A percentile compares a stretch with the other conserved stretches of the same genome.
phyloP scores from a whole-genome alignment of 805 yeast genomes.

The Starmerella potacharoeniae region DNA sequence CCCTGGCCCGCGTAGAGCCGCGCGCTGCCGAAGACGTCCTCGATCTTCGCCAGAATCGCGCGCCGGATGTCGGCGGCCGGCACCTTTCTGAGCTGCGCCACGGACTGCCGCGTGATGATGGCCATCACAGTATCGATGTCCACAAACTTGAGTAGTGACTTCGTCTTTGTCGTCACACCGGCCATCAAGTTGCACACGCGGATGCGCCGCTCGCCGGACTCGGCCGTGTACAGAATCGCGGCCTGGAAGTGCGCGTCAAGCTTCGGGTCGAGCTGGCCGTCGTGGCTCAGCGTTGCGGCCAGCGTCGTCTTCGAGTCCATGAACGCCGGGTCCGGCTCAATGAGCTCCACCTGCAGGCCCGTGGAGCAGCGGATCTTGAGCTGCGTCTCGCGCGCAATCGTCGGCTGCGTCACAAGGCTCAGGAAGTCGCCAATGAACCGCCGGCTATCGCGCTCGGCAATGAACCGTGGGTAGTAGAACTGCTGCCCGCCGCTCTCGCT shows the following conservation, averaged over 20 bases:
- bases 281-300: constrained; percentile 63
- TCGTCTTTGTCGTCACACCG: constrained; percentile 63
- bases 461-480: constrained; percentile 55
- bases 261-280: constrained; percentile 54
- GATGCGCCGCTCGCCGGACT: constrained; percentile 64
- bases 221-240: constrained; percentile 63
- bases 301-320: constrained; percentile 52
- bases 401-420: constrained; percentile 5
- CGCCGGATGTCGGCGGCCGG: constrained; percentile 31
- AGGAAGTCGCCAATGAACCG: constrained; percentile 44
- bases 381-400: constrained; percentile 71
- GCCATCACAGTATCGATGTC: constrained; percentile 60
- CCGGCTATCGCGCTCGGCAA: constrained; percentile 56
- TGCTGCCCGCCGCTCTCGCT: constrained; percentile 60
- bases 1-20: constrained; percentile 35
- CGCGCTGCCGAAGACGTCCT: constrained; percentile 49
- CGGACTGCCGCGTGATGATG: constrained; percentile 42
- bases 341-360: constrained; percentile 60
- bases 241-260: constrained; percentile 84
- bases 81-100: constrained; percentile 29
- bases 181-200: constrained; percentile 77
- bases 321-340: constrained; percentile 39
- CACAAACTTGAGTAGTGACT: constrained; percentile 64
- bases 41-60: constrained; percentile 42
- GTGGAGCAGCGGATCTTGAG: constrained; percentile 76